Evolutionary conservation across 371 early-diverging fungal species (phyloP), one percentile per base, ranked within the genome.

Genomic region (Mortierella sp.): DNA sequence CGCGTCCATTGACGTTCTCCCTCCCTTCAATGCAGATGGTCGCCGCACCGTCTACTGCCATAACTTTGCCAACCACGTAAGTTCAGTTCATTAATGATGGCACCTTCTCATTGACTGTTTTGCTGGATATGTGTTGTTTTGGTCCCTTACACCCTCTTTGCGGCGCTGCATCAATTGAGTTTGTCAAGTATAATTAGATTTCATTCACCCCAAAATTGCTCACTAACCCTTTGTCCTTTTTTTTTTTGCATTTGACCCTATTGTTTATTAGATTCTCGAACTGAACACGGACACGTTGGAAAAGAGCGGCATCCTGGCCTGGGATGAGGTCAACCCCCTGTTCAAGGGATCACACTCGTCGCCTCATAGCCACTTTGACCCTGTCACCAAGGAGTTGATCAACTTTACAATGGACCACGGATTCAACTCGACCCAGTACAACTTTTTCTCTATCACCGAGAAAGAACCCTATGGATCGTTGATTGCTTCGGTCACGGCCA

Each of bases 201-300:
- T 3, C 6, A 31, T 45, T 3, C 6, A 31, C 9, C 44, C 19
- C 19, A n/a, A 71, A 41, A 43, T 48, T 66, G 74, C 68, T 74
- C 68, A 68, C 74, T 24, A 40, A 10, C 10, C 41, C 64, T 41
- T 66, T 63, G 4, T 19, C 14, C 45, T n/a, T 66, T 26, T 44
- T n/a, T 66, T 43, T 24, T 43, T 1, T 40, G 29, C 66, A 19
- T 8, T 45, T 41, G 22, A 65, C 40, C 29, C 39, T 44, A n/a
- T 43, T 37, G 22, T 22, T 71, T 40, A 73, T 55, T 74, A 92
- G 84, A 86, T 95, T 64, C 93, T 93, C 71, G 93, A 92, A 71
- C 81, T 96, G 64, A 95, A 95, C 85, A 90, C 94, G 22, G 90
- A 90, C 69, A 95, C 93, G 64, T 80, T 96, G 72, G 90, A 89